Conservation (phyloP, 495 filamentous ascomycete genomes). For the Glonium stellatum region DNA sequence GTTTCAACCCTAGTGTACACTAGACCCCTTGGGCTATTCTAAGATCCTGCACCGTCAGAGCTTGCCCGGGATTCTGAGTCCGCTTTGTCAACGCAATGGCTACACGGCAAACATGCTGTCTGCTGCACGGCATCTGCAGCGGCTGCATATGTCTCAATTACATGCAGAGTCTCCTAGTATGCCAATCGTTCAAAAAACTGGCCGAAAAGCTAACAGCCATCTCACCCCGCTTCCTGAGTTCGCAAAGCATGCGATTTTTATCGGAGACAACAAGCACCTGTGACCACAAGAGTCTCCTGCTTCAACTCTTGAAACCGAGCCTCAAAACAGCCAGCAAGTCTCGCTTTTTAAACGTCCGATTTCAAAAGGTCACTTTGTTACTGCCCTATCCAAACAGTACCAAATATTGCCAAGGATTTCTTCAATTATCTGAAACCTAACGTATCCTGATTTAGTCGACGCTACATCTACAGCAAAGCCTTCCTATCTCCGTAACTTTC, state of each 20-base stretch:
- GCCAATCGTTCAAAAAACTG: not conserved
- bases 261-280: not conserved
- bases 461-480: not conserved
- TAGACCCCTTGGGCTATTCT: too few species aligned
- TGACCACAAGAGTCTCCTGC: not conserved
- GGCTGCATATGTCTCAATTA: not conserved
- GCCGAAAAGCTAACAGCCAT: not conserved
- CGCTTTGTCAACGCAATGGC: not conserved
- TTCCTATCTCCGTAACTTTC: not conserved
- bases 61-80: too few species aligned
- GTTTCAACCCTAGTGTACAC: too few species aligned
- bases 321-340: not conserved
- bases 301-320: not conserved
- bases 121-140: not conserved
- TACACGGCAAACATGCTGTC: not conserved
- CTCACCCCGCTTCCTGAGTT: not conserved
- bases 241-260: not conserved
- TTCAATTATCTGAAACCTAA: not conserved
- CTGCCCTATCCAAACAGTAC: too few species aligned
- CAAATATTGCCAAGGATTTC: not conserved
- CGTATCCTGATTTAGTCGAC: not conserved
- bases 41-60: too few species aligned
- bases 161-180: not conserved
- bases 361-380: too few species aligned
- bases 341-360: not conserved